Evolutionary conservation across 2,329 filamentous ascomycete species (phyloP), one percentile per base, ranked within the genome.

Genomic region (Penicillium sp.): DNA sequence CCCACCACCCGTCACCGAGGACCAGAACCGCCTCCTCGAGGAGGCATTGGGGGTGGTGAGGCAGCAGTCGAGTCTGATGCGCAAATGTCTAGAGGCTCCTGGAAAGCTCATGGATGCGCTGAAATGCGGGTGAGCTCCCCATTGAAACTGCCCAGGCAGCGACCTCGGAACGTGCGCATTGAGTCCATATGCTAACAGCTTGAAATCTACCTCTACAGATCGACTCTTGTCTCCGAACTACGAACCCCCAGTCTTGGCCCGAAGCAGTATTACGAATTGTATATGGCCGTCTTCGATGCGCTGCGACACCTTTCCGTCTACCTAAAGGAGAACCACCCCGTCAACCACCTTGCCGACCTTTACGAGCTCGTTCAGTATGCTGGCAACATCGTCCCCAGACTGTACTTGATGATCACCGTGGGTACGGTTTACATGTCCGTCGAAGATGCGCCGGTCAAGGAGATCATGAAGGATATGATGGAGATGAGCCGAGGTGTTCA

Each of bases 391-490:
- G 88, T 99, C 57, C 94, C 94, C 24, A 87, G 94, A 63, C 81
- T 99, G 60, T 99, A 99, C 74, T 87, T 99, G 58, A 99, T 99
- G 95, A 94, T 99, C 70, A 99, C 95, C 0, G 95, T 99, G 38
- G 94, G 94, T 56, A 99, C 94, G 2, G 95, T 96, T 47, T 99
- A 99, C 80, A 99, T 99, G 94, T 88, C 90, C 26, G 95, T 99
- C 70, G 89, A 94, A 69, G 94, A 97, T 82, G 94, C 95, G 56
- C 94, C 94, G 0, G 94, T 99, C 65, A 99, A 99, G 78, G 94
- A 99, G 80, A 91, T 99, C 61, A 99, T 99, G 94, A 99, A 99
- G 78, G 94, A 99, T 75, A 99, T 99, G 94, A 99, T 99, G 94
- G 94, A 99, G 76, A 99, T 99, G 94, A 97, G 92, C 76, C 85